Evolutionary conservation across 129 eudicot species (phyloP), one percentile per base, ranked within the genome.

Genomic region (Oenanthe sinensis): DNA sequence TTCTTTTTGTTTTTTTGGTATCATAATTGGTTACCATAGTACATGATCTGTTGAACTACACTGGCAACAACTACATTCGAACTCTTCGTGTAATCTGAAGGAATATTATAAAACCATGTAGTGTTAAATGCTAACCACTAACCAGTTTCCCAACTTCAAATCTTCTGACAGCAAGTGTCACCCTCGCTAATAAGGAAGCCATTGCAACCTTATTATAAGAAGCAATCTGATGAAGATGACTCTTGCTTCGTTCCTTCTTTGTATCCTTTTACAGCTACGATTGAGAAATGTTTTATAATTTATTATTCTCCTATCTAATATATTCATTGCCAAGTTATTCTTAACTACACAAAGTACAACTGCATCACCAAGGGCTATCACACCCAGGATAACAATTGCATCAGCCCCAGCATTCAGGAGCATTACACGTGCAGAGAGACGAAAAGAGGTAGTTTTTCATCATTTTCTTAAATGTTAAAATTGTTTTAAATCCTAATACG

Each of bases 391-490:
- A 54, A 88, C 91, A 26, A 83, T 83, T 83, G 96, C 89, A n/a
- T 88, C 90, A 74, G 96, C 98, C 65, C 98, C 98, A 6, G 80
- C 80, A 10, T 93, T 91, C 82, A 86, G 85, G 83, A 83, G 87
- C 87, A 89, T 79, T 68, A 90, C 92, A 5, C 98, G 98, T 76
- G 97, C 97, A 71, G 98, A 88, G 88, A 89, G 90, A 87, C 85
- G 98, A 48, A 93, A 87, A 77, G 93, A 93, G 98, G 98, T 91
- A 73, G 47, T 49, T 20, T 2, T 44, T 43, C 55, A 55, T 55
- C 58, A 71, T 65, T 16, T 30, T 82, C 24, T 49, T 46, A 9
- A 8, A 47, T 76, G 45, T 30, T 40, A 52, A 78, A 43, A 20
- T 70, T 80, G 49, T 75, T 78, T 7, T 37, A 24, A 6, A 26